phyloP scores from a whole-genome alignment of 257 asterid genomes.

The Solanum habrochaites region DNA sequence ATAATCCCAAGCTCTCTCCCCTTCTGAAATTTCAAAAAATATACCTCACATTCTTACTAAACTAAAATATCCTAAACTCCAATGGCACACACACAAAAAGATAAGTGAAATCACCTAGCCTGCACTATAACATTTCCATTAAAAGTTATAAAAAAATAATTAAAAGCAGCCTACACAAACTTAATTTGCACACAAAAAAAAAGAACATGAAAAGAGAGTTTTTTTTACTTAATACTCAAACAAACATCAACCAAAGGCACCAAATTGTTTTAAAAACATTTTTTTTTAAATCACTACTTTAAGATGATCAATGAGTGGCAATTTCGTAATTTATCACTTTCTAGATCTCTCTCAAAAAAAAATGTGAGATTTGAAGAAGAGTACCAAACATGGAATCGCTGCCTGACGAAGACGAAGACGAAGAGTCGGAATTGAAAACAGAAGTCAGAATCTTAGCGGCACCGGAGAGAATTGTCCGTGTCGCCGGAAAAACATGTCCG shows the following conservation, averaged over 20 bases:
- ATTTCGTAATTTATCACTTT: neutral
- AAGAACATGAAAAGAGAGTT: neutral
- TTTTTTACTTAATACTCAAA: neutral
- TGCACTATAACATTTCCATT: neutral
- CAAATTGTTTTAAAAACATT: neutral
- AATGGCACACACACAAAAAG: neutral
- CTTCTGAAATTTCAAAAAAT: neutral
- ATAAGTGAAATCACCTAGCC: neutral
- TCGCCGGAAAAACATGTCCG: constrained; percentile 16
- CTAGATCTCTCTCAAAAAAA: neutral
- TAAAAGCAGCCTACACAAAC: neutral
- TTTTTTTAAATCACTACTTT: neutral
- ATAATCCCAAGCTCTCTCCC: neutral
- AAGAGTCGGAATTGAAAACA: constrained; percentile 38
- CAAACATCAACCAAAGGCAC: neutral
- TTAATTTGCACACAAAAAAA: neutral
- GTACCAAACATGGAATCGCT: constrained; percentile 33
- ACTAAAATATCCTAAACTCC: neutral
- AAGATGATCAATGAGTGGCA: neutral
- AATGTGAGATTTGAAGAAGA: neutral
- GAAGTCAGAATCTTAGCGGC: constrained; percentile 56
- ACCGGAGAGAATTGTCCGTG: constrained; percentile 52
- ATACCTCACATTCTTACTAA: neutral
- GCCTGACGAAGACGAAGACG: constrained; percentile 27
- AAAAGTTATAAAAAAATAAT: neutral